Conservation (phyloP, 2,329 filamentous ascomycete species). For the Coniochaeta sp. region DNA sequence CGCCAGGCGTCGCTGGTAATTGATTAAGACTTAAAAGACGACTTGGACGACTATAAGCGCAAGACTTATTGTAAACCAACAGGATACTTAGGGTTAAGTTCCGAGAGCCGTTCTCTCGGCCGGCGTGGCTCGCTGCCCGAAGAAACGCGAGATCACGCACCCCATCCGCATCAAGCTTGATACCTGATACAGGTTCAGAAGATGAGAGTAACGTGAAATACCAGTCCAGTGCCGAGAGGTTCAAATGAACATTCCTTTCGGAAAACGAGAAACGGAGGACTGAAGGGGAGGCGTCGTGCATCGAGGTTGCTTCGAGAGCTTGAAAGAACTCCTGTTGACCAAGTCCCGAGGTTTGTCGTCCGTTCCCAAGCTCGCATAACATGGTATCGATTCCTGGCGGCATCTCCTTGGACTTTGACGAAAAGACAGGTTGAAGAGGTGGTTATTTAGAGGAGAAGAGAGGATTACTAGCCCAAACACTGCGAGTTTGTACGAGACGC, state of each 20-base stretch:
- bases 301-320: conserved; percentile 22
- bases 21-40: conserved; percentile 52
- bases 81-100: conserved; percentile 93
- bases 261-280: conserved; percentile 71
- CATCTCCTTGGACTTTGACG: conserved; percentile 15
- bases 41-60: conserved; percentile 60
- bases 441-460: background rate
- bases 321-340: conserved; percentile 38
- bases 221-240: conserved; percentile 29
- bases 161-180: conserved; percentile 40
- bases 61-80: conserved; percentile 64
- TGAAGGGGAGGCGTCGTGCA: conserved; percentile 72
- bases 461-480: background rate
- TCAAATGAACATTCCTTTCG: conserved; percentile 54
- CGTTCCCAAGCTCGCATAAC: conserved; percentile 1
- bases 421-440: background rate
- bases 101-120: conserved; percentile 61
- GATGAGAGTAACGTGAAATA: conserved; percentile 40
- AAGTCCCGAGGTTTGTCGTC: background rate
- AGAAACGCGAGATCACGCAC: conserved; percentile 24
- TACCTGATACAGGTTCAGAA: conserved; percentile 54
- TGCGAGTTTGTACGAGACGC: background rate
- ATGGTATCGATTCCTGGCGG: conserved; percentile 9
- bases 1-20: conserved; percentile 6
- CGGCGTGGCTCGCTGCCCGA: conserved; percentile 24